Evolutionary conservation across 176 grass and related monocot genomes (phyloP), one percentile per base, ranked within the genome.

Genomic region (maize (Zea mays)): DNA sequence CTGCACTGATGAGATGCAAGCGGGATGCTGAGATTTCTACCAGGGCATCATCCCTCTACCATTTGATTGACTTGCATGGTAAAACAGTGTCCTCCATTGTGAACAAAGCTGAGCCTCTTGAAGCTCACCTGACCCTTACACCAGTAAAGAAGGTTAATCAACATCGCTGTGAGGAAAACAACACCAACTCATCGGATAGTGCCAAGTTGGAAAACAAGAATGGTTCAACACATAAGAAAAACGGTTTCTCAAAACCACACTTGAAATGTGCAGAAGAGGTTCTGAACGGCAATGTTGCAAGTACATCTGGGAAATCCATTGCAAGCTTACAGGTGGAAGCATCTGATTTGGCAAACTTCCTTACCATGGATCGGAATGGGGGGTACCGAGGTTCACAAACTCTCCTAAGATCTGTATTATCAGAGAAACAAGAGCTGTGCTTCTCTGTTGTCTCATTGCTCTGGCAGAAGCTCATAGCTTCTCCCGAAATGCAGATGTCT

Each of bases 61-160:
- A 99, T 74, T 86, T 99, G 64, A 99, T 99, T 16, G 96, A 96
- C 48, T 80, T 99, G 64, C 96, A 99, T 90, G 92, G 92, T 74
- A 99, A 99, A 93, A 91, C 81, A 56, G 85, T 99, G 76, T 89
- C 96, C 57, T 96, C 92, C 78, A 99, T 99, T 62, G 96, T 99
- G 65, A 91, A 96, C 78, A 99, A 96, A 78, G 96, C 93, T 81
- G 96, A 99, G 63, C 96, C 96, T 52, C 85, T 99, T 51, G 88
- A 96, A 87, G 90, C 84, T 81, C 84, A 91, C 38, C 85, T 99
- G 67, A 81, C 79, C 62, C 72, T 88, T 71, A 62, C 82, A 74
- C 63, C 89, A 54, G 48, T 86, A 69, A 89, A 86, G 81, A 97
- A 85, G 41, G 72, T 82, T 85, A 69, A 69, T 84, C 78, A 69